Conservation (phyloP, 441 rosid species). For the Breynia disticha region DNA sequence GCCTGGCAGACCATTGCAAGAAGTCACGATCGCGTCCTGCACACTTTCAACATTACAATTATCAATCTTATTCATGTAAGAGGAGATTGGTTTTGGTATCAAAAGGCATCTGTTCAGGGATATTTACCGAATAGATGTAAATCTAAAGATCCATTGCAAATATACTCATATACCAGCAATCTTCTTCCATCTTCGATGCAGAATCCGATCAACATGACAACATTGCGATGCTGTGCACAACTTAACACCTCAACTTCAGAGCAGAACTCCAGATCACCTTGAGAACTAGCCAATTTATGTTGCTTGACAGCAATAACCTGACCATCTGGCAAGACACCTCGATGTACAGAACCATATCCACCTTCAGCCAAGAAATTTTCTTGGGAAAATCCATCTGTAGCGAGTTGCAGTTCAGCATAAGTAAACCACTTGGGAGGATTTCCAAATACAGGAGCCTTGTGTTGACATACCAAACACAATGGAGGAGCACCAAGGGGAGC, state of each 20-base stretch:
- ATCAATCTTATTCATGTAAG: conserved; percentile 1
- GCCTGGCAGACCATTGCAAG: conserved; percentile 74
- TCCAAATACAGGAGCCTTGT: conserved; percentile 87
- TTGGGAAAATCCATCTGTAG: conserved; percentile 81
- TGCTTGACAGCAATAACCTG: conserved; percentile 96
- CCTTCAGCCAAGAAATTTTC: conserved; percentile 96
- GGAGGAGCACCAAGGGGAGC: conserved; percentile 88
- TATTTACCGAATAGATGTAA: conserved; percentile 77
- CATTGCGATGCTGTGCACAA: conserved; percentile 97
- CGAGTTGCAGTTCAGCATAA: conserved; percentile 71
- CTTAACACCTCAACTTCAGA: conserved; percentile 98
- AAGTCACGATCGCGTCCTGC: conserved; percentile 48
- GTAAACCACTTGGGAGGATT: conserved; percentile 91
- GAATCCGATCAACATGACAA: conserved; percentile 86
- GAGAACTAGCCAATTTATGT: conserved; percentile 86
- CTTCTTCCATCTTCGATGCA: conserved; percentile 90
- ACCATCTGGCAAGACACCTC: conserved; percentile 75
- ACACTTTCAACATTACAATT: conserved; percentile 10
- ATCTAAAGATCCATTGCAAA: conserved; percentile 95
- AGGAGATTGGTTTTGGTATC: neutral
- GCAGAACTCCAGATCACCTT: conserved; percentile 93
- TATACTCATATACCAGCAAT: conserved; percentile 87
- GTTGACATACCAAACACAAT: conserved; percentile 82
- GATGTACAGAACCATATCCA: conserved; percentile 95
- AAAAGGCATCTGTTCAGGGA: neutral